phyloP scores from a whole-genome alignment of 2,329 filamentous ascomycete genomes.

The Clonostachys solani region DNA sequence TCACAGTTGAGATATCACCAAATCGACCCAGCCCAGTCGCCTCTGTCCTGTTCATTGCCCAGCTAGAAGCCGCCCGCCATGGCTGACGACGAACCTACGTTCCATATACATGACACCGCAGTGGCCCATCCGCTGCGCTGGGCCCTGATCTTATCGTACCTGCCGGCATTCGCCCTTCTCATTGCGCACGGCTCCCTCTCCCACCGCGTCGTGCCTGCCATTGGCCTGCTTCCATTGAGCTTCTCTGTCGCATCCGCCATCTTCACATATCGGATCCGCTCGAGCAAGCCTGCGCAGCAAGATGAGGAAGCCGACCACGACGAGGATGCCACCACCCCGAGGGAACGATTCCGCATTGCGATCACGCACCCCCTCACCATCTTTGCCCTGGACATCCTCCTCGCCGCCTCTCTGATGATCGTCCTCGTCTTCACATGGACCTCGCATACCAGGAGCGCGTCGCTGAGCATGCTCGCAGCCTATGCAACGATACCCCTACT shows the following conservation, averaged over 20 bases:
- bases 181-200: conserved; percentile 30
- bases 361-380: conserved; percentile 24
- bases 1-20: no score
- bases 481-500: conserved; percentile 36
- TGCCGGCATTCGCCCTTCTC: conserved; percentile 32
- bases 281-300: conserved; percentile 1
- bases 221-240: conserved; percentile 31
- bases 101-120: conserved; percentile 3
- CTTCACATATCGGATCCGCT: conserved; percentile 12
- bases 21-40: no score
- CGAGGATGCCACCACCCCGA: neutral
- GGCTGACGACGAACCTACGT: conserved; percentile 1
- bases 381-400: conserved; percentile 28
- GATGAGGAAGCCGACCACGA: conserved; percentile 4
- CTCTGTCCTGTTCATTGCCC: no score
- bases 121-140: conserved; percentile 21
- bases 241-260: conserved; percentile 22
- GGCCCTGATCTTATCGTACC: conserved; percentile 24
- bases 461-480: conserved; percentile 29
- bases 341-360: conserved; percentile 1
- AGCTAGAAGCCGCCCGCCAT: neutral
- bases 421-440: conserved; percentile 36
- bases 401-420: conserved; percentile 28
- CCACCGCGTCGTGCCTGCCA: conserved; percentile 23
- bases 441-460: conserved; percentile 15